Conservation (phyloP, 352 stramenopile species). For the Phytophthora quininea region DNA sequence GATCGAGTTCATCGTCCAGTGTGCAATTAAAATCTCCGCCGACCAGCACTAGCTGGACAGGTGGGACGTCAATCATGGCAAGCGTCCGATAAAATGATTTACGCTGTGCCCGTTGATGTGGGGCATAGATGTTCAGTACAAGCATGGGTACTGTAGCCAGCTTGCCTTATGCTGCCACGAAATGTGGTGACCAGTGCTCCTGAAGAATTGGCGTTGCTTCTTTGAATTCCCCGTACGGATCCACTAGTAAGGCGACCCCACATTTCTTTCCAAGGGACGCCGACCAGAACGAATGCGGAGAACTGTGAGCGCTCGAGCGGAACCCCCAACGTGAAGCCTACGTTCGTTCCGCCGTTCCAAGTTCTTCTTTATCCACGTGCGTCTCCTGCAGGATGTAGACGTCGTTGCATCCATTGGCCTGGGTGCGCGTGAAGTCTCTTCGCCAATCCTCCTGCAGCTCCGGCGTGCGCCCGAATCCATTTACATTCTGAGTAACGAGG, state of each 20-base stretch:
- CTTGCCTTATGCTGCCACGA: neutral
- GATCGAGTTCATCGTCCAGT: too few relatives aligned
- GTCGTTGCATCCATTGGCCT: neutral
- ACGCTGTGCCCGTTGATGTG: neutral
- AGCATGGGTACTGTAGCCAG: neutral
- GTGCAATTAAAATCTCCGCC: neutral
- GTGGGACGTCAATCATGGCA: neutral
- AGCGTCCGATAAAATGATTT: neutral
- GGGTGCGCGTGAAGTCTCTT: neutral
- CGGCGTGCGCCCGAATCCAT: neutral
- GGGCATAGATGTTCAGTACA: neutral
- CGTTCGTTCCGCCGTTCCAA: neutral
- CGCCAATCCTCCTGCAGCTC: neutral
- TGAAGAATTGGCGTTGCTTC: neutral
- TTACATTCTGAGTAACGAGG: neutral
- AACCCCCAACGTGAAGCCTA: neutral
- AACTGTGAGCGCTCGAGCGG: neutral
- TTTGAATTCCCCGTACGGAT: neutral
- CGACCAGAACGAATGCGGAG: neutral
- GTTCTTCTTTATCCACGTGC: neutral
- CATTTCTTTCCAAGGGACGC: neutral
- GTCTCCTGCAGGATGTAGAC: neutral
- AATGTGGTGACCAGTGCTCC: neutral
- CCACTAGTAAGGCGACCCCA: neutral
- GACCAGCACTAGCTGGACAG: neutral